Conservation (phyloP, 306 rosid species). For the Gleditsia sinensis region DNA sequence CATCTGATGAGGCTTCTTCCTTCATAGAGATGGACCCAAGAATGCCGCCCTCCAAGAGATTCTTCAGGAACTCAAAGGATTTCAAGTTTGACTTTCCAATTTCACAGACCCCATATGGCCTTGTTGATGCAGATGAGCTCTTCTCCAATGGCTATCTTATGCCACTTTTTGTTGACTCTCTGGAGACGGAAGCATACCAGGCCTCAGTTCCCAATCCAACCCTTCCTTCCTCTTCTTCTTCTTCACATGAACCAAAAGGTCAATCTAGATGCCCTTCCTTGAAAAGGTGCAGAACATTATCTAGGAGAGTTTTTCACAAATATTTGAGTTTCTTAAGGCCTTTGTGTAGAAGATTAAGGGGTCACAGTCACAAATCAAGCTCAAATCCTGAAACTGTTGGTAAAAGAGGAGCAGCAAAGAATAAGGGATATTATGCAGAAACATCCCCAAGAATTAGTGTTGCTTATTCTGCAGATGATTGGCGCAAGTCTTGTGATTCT, state of each 20-base stretch:
- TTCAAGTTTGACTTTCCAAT: conserved; percentile 79
- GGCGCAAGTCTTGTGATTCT: conserved; percentile 89
- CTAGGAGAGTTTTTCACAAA: conserved; percentile 65
- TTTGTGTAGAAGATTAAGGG: conserved; percentile 63
- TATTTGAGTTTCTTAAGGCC: conserved; percentile 79
- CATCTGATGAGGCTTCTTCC: conserved; percentile 67
- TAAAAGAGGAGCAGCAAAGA: conserved; percentile 57
- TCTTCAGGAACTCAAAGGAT: conserved; percentile 68
- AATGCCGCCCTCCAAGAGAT: conserved; percentile 86
- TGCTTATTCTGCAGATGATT: conserved; percentile 66
- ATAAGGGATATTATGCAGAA: conserved; percentile 56
- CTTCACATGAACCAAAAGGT: conserved; percentile 47
- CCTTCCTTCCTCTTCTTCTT: conserved; percentile 41
- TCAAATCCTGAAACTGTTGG: conserved; percentile 51
- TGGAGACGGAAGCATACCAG: conserved; percentile 55
- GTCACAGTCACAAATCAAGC: conserved; percentile 40
- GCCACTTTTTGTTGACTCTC: conserved; percentile 76
- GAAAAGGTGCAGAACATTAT: conserved; percentile 67
- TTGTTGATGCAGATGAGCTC: conserved; percentile 89
- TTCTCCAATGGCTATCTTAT: conserved; percentile 85
- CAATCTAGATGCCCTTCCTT: conserved; percentile 55
- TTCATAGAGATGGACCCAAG: conserved; percentile 98
- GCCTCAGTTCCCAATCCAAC: conserved; percentile 39
- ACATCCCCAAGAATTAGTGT: conserved; percentile 72
- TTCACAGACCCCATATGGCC: conserved; percentile 36